These are phyloP conservation scores for Lactifluus rugatus DNA, from an alignment of 768 basidiomycete species.

Conservation along the genomic window DNA sequence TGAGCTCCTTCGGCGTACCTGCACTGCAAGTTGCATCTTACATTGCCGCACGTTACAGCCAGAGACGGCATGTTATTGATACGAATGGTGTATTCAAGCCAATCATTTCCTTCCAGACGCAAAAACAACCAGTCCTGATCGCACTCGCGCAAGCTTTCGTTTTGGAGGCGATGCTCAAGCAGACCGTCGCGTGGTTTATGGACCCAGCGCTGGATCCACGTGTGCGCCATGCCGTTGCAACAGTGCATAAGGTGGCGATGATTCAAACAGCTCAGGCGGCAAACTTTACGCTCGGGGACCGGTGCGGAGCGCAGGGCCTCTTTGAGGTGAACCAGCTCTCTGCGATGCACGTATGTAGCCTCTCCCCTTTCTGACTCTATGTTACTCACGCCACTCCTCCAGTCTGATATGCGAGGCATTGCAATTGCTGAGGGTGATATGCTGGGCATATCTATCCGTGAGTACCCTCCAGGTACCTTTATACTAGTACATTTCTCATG, in stretches of 20 bases:
- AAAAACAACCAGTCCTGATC: conserved; percentile 49
- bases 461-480: conserved; percentile 21
- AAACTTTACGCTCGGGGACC: conserved; percentile 45
- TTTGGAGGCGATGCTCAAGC: conserved; percentile 35
- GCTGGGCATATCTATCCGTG: conserved; percentile 37
- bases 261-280: conserved; percentile 26
- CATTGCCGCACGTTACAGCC: conserved; percentile 49
- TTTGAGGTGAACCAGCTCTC: conserved; percentile 57
- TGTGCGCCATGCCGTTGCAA: conserved; percentile 45
- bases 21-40: conserved; percentile 44
- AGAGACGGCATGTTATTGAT: conserved; percentile 42
- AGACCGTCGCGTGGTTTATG: conserved; percentile 30
- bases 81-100: conserved; percentile 35
- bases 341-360: conserved; percentile 37
- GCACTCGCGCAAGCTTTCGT: conserved; percentile 45
- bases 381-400: conserved; percentile 17
- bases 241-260: conserved; percentile 46
- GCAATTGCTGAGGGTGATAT: conserved; percentile 43
- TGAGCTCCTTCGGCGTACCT: conserved; percentile 28
- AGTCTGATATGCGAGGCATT: conserved; percentile 25
- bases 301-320: conserved; percentile 57
- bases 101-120: conserved; percentile 55
- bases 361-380: conserved; percentile 21
- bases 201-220: conserved; percentile 34
- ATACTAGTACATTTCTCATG: conserved; percentile 17